Evolutionary conservation across 2,329 filamentous ascomycete species (phyloP), one percentile per base, ranked within the genome.

Genomic region (Talaromyces sp.): DNA sequence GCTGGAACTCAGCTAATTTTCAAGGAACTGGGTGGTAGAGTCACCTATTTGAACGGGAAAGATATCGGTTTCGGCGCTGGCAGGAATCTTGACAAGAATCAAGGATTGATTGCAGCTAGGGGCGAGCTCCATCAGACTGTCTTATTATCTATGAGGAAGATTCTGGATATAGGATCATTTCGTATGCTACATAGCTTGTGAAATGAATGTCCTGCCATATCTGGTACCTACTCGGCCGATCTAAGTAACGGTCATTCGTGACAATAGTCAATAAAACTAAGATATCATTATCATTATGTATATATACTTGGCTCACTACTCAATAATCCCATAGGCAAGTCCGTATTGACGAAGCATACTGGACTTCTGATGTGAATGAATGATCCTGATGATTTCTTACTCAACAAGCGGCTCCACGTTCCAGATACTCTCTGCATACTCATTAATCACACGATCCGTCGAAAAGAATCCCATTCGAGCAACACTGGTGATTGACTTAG

Each of bases 351-450:
- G 31, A 8, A 22, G n/a, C 8, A 54, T 36, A 36, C 29, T n/a
- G 47, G 25, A 31, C 15, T 36, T 36, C 34, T 36, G 34, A 36
- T 5, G 25, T 47, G 25, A 31, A 53, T 53, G 25, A n/a, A 53
- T 49, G 45, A 49, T 22, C 45, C 43, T 27, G 10, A 25, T 15
- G 15, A 29, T 13, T 25, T 38, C 31, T 45, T 66, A 60, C 34
- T 66, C 63, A 38, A 79, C 79, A 63, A 95, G 77, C 31, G 94
- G 93, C 83, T 98, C 94, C 45, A 97, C 84, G 75, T 98, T 98
- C 95, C 95, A 99, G 77, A 99, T 97, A 69, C 85, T 89, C 78
- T 99, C 94, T 0, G 95, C 95, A 80, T 99, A 99, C 84, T 97
- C 93, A 73, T 94, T 92, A 78, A 98, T 97, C 80, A 94, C 97